Conservation (phyloP, 108 stramenopile genomes). For the Mediolabrus comicus region DNA sequence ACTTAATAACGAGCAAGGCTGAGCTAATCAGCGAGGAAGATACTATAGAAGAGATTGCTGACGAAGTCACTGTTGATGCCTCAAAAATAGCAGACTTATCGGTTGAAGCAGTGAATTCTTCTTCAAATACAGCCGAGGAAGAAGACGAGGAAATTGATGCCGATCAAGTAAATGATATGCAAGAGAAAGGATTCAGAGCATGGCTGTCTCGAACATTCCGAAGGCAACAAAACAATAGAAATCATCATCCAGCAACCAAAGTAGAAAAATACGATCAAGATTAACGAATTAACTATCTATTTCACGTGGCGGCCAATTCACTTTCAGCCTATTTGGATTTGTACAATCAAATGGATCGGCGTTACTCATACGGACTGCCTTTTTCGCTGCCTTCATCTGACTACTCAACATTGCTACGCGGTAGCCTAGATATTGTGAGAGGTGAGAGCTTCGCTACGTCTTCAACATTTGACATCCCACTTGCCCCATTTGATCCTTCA, state of each 20-base stretch:
- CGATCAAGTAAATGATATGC: background rate
- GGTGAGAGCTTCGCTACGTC: too few relatives aligned
- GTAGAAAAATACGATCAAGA: too few relatives aligned
- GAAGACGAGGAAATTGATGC: background rate
- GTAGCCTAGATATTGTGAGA: too few relatives aligned
- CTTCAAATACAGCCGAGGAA: background rate
- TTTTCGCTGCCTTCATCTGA: too few relatives aligned
- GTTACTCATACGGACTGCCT: too few relatives aligned
- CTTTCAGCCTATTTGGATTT: too few relatives aligned
- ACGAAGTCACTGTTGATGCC: background rate
- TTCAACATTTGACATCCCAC: too few relatives aligned
- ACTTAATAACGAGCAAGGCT: background rate
- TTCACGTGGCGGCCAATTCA: too few relatives aligned
- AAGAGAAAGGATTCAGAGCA: background rate
- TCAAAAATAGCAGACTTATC: background rate
- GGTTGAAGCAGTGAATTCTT: background rate
- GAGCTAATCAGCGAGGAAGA: background rate
- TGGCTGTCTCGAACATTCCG: background rate
- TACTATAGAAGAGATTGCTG: background rate
- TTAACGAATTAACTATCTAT: too few relatives aligned
- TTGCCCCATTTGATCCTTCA: too few relatives aligned
- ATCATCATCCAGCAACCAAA: background rate
- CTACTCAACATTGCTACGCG: background rate
- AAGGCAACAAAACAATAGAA: background rate
- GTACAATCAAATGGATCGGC: too few relatives aligned